Conservation (phyloP, 495 filamentous ascomycete species). For the Margaritispora aquatica region DNA sequence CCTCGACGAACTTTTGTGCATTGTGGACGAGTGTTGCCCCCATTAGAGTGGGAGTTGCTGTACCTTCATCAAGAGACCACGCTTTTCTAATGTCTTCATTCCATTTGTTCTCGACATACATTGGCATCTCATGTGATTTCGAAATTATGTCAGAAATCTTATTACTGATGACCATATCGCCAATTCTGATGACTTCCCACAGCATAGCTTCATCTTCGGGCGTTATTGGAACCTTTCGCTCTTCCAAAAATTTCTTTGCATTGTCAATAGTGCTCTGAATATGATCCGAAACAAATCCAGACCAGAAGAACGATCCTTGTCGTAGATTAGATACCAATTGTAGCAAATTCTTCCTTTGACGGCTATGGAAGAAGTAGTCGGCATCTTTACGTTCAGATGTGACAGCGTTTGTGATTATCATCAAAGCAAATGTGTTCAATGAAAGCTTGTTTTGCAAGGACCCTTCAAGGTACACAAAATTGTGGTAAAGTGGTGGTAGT, state of each 20-base stretch:
- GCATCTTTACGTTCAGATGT: slow-evolving; percentile 78
- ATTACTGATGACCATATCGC: slow-evolving; percentile 51
- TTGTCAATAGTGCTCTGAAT: slow-evolving; percentile 55
- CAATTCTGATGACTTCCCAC: slow-evolving; percentile 53
- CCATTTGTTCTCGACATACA: slow-evolving; percentile 59
- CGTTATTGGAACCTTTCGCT: slow-evolving; percentile 45
- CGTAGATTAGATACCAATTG: slow-evolving; percentile 70
- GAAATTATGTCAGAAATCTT: slow-evolving; percentile 59
- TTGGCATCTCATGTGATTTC: slow-evolving; percentile 67
- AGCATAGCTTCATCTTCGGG: slow-evolving; percentile 55
- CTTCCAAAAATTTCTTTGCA: slow-evolving; percentile 56
- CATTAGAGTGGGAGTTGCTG: slow-evolving; percentile 22
- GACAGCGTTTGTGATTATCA: slow-evolving; percentile 77
- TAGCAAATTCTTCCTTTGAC: slow-evolving; percentile 56
- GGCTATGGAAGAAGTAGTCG: slow-evolving; percentile 84
- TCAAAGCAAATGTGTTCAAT: slow-evolving; percentile 77
- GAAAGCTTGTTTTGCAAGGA: slow-evolving; percentile 78
- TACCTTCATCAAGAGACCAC: slow-evolving; percentile 56
- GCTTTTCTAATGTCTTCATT: slow-evolving; percentile 42
- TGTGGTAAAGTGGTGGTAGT: slow-evolving; percentile 63
- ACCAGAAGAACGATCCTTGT: slow-evolving; percentile 88
- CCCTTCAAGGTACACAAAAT: slow-evolving; percentile 67
- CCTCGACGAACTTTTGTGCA: slow-evolving; percentile 54
- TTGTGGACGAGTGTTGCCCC: slow-evolving; percentile 45
- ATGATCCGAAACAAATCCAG: slow-evolving; percentile 60